Evolutionary conservation across 2,329 filamentous ascomycete genomes (phyloP).

Genomic region (Colletotrichum sp.): DNA sequence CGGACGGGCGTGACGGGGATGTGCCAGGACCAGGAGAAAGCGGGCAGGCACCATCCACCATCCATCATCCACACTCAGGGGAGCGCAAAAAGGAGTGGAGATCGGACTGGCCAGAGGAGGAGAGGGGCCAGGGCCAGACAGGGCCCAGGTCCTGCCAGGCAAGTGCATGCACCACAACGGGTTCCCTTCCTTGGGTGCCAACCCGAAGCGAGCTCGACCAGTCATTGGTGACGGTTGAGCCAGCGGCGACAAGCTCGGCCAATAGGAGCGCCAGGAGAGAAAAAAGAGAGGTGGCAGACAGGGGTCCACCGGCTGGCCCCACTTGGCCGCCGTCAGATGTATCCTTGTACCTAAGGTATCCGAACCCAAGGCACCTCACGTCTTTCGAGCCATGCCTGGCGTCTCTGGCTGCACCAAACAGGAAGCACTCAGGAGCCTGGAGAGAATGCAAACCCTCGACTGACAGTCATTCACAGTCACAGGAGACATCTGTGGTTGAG

Average conservation of each 20-base stretch:
- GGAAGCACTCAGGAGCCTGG: not conserved
- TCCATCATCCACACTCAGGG: not conserved
- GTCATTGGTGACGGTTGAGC: not conserved
- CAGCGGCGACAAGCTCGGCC: not conserved
- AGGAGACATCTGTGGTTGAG: not conserved
- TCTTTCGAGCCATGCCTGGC: not conserved
- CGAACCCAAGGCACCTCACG: not conserved
- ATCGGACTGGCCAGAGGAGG: not conserved
- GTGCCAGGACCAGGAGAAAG: not conserved
- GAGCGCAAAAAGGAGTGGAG: constrained; percentile 17
- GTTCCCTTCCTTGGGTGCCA: not conserved
- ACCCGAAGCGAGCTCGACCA: constrained; percentile 8
- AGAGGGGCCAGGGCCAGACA: not conserved
- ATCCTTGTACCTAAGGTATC: not conserved
- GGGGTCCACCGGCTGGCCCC: not conserved
- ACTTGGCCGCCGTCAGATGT: not conserved
- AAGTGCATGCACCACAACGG: not conserved
- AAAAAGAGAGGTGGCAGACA: not conserved
- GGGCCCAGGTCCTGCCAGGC: constrained; percentile 10
- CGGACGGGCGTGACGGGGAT: constrained; percentile 14
- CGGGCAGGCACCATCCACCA: not conserved
- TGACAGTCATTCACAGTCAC: not conserved
- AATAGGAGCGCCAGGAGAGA: constrained; percentile 2
- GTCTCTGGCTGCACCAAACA: not conserved
- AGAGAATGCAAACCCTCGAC: not conserved